These are phyloP conservation scores for Picea sitchensis DNA, from an alignment of 75 land plant genomes.

Conservation along the genomic window DNA sequence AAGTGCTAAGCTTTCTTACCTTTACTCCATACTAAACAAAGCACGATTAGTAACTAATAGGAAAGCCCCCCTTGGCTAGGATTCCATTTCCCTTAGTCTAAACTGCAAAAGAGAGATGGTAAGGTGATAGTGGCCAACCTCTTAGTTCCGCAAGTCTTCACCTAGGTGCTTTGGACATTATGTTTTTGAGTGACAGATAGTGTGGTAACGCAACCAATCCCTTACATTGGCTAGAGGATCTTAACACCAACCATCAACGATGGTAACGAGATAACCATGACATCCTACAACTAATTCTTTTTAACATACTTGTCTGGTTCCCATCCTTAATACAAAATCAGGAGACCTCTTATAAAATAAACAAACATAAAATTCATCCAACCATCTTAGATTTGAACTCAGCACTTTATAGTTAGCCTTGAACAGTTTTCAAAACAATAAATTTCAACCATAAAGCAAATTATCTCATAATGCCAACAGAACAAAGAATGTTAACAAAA, in stretches of 20 bases:
- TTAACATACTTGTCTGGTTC: neutral
- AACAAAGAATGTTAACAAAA: neutral
- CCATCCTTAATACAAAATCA: neutral
- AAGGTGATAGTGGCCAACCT: too few species aligned
- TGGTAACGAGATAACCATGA: neutral
- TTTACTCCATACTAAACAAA: too few species aligned
- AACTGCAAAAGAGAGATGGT: too few species aligned
- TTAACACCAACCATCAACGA: neutral
- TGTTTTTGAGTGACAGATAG: too few species aligned
- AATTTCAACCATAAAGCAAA: slow-evolving; percentile 4
- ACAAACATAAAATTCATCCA: neutral
- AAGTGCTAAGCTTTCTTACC: too few species aligned
- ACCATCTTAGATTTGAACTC: neutral
- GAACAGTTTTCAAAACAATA: neutral
- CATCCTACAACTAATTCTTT: neutral
- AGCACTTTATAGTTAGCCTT: neutral
- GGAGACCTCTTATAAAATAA: neutral
- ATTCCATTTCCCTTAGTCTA: too few species aligned
- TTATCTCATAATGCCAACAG: neutral
- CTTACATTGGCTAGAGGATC: too few species aligned
- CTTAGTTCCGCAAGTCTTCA: too few species aligned
- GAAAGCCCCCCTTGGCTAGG: too few species aligned
- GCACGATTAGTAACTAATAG: too few species aligned
- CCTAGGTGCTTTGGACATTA: too few species aligned
- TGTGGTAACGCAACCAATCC: too few species aligned